Base-by-base conservation (phyloP, 2,329 filamentous ascomycete species). In the Cladosporium phlei region DNA sequence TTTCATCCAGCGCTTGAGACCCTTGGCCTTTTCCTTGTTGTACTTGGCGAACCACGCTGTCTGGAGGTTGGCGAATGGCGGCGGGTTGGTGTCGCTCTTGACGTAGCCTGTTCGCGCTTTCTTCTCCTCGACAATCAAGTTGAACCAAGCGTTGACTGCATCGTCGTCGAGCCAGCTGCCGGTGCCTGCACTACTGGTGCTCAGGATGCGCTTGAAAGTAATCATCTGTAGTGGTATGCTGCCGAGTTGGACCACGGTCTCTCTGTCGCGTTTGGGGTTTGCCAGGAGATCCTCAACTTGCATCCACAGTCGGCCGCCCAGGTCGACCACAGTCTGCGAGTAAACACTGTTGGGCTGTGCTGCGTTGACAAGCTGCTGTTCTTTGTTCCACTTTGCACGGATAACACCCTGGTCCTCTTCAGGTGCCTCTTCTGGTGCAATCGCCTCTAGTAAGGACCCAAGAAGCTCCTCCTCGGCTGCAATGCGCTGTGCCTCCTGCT, bases 121-220 rank as follows among this genome's bases (percentile, higher is more conserved):
- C 57, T 63, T 70, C 39, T 68, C 69, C 45, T 74, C 51, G 19
- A 82, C 79, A 11, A 88, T 67, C 59, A 79, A 77, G 21, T 74
- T 66, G 20, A 88, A 71, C 38, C 79, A 78, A 11, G 78, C 78
- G 55, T 88, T 86, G 55, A 91, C 78, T 40, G 85, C 78, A 55
- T 86, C 82, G 61, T 90, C 86, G 53, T 90, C 89, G 5, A 91
- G 74, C 86, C 86, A 91, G 21, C 71, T 40, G 17, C 35, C 14
- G 20, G 38, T 38, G 25, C 46, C 46, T 5, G 11, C 7, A 25
- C 25, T 32, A 17, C 22, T 10, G 20, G 38, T 24, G n/a, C n/a
- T n/a, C 17, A 43, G 24, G n/a, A 48, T 43, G 16, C 46, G 46
- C 14, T 44, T 30, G 38, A 43, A 38, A 21, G 38, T 19, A 14